A percentile compares a stretch with the other conserved stretches of the same genome.
phyloP scores from a whole-genome alignment of 2,329 filamentous ascomycete species.

The Penicillium sp. region DNA sequence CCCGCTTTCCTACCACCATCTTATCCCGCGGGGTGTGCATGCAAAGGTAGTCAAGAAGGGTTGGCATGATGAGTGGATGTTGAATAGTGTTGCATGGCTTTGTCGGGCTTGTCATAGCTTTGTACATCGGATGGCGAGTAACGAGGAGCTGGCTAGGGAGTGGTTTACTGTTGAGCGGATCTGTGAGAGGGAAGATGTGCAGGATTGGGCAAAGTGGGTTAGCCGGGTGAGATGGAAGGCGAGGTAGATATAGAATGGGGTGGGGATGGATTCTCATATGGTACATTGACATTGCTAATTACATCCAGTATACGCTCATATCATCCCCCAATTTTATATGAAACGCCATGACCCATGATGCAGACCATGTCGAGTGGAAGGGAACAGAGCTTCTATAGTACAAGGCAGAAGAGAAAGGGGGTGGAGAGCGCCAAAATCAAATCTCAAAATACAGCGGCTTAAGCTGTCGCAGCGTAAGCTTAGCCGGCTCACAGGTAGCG shows the following conservation, averaged over 20 bases:
- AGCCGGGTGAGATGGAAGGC: conserved; percentile 69
- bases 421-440: conserved; percentile 5
- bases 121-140: conserved; percentile 67
- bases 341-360: conserved; percentile 15
- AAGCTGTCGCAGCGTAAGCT: background rate
- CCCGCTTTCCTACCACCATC: conserved; percentile 73
- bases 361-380: conserved; percentile 9
- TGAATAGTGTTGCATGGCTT: conserved; percentile 80
- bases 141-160: conserved; percentile 70
- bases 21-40: conserved; percentile 75
- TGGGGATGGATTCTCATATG: background rate
- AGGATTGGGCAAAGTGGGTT: conserved; percentile 68
- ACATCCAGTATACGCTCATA: conserved; percentile 4
- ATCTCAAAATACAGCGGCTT: conserved; percentile 11
- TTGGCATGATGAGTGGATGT: conserved; percentile 69
- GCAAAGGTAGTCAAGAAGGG: conserved; percentile 69
- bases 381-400: conserved; percentile 8
- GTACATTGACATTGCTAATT: conserved; percentile 6
- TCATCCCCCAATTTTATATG: background rate
- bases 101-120: conserved; percentile 79
- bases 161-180: conserved; percentile 70
- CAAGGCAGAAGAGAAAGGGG: conserved; percentile 5
- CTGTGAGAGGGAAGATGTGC: conserved; percentile 64
- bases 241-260: conserved; percentile 30
- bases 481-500: conserved; percentile 43